Percentiles rank a stretch among this genome's conserved stretches.
phyloP scores from a whole-genome alignment of 2,329 filamentous ascomycete species.

The Sporothrix sp. region DNA sequence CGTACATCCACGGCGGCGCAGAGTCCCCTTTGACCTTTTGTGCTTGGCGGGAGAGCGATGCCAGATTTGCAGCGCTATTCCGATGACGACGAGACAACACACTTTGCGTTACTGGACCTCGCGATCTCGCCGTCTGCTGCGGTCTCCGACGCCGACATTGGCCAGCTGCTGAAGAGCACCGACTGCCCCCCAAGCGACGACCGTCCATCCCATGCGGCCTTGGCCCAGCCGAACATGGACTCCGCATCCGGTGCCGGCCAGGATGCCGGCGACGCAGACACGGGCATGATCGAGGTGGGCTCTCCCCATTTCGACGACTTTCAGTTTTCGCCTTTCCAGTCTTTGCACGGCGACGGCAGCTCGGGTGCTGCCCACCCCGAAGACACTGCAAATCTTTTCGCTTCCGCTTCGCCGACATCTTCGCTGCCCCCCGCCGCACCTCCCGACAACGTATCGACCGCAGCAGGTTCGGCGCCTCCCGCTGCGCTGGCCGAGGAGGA shows the following conservation, averaged over 20 bases:
- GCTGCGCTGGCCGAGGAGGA: conserved; percentile 21
- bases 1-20: neutral
- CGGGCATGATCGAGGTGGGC: conserved; percentile 31
- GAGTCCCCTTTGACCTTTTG: neutral
- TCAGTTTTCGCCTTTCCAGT: conserved; percentile 38
- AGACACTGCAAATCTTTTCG: conserved; percentile 25
- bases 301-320: conserved; percentile 43
- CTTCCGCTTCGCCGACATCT: conserved; percentile 18
- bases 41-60: conserved; percentile 26
- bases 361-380: conserved; percentile 33
- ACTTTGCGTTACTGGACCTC: conserved; percentile 27
- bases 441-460: conserved; percentile 15
- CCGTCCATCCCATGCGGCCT: neutral
- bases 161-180: conserved; percentile 23
- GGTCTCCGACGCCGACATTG: conserved; percentile 23
- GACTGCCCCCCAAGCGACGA: conserved; percentile 19
- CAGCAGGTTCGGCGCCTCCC: neutral
- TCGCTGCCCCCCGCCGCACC: neutral
- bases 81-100: conserved; percentile 23
- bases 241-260: neutral
- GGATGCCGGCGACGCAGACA: conserved; percentile 17
- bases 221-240: neutral
- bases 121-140: conserved; percentile 24
- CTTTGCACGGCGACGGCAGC: conserved; percentile 30
- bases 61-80: conserved; percentile 28